Base-by-base conservation (phyloP, 495 filamentous ascomycete species). In the Penicillium bialowiezense region DNA sequence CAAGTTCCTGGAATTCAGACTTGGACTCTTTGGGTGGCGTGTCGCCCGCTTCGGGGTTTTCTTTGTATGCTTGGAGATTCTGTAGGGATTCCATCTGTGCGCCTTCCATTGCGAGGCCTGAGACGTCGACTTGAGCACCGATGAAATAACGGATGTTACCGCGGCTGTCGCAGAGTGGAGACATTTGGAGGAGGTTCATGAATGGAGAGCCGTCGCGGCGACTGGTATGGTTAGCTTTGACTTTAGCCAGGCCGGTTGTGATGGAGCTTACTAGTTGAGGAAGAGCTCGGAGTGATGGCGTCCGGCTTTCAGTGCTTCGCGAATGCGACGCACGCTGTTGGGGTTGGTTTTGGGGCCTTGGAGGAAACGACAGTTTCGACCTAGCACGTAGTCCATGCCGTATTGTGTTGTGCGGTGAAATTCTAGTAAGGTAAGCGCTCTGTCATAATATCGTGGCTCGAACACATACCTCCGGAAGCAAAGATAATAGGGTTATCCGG, bases 401-500 rank as follows among this genome's bases (percentile, higher is more conserved):
- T 84, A 85, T 55, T 84, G 81, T 1, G 80, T 84, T 15, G 77
- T 81, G 40, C 71, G 71, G 45, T 83, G 74, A 57, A 83, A 83
- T 59, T 79, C 77, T 80, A 39, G 1, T 9, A 29, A 12, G 5
- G 6, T 20, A 8, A 38, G 23, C 15, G 5, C 7, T 13, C 18
- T 9, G 48, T 20, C 10, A 41, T 17, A 7, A 3, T 10, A 12
- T 3, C 6, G 10, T 14, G 21, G 5, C 28, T 28, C 2, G 14
- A 41, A 32, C 4, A 62, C 67, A 41, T 68, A 88, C 85, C 85
- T 75, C 86, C 81, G 15, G 85, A 89, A 20, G 85, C 83, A 69
- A 90, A 89, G 1, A 90, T 77, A 45, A 91, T 84, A 7, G 86
- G 88, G 62, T 90, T 88, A 60, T 86, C 88, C 5, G 76, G 72